Evolutionary conservation across 1,284 basidiomycete species (phyloP).

Genomic region (Pyrrhoderma lamaoense): DNA sequence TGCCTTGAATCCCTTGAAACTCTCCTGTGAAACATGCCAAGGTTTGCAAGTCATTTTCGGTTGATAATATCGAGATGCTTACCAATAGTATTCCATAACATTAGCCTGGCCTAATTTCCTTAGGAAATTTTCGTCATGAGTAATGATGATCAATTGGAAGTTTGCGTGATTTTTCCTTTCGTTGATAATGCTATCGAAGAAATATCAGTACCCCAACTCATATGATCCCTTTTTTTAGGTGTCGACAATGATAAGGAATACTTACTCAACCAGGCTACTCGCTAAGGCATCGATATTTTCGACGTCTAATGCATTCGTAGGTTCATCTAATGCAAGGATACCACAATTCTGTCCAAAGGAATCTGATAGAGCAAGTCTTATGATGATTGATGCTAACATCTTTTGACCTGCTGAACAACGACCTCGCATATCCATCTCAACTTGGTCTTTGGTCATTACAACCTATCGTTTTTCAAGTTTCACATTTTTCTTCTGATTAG

Average conservation of each 20-base stretch:
- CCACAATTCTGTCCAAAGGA: slow-evolving; percentile 98
- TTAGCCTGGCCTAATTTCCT: slow-evolving; percentile 77
- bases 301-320: slow-evolving; percentile 93
- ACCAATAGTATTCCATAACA: slow-evolving; percentile 93
- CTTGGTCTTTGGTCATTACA: slow-evolving; percentile 97
- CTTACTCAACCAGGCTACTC: slow-evolving; percentile 85
- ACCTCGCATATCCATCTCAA: slow-evolving; percentile 99
- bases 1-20: slow-evolving; percentile 55
- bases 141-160: slow-evolving; percentile 97
- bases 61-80: slow-evolving; percentile 24
- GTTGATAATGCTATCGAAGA: slow-evolving; percentile 71
- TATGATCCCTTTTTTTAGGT: too few relatives aligned
- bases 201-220: too few relatives aligned
- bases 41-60: neutral
- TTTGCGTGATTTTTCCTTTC: slow-evolving; percentile 84
- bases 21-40: slow-evolving; percentile 34
- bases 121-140: slow-evolving; percentile 89
- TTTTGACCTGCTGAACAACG: slow-evolving; percentile 98
- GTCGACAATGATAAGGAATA: too few relatives aligned
- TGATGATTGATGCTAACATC: slow-evolving; percentile 98
- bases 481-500: slow-evolving; percentile 26
- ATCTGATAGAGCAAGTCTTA: slow-evolving; percentile 94
- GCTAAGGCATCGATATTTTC: slow-evolving; percentile 97
- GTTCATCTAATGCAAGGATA: slow-evolving; percentile 95
- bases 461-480: slow-evolving; percentile 52